These are phyloP conservation scores for Suaeda aralocaspica DNA, from an alignment of 148 eudicot species.

Conservation along the genomic window DNA sequence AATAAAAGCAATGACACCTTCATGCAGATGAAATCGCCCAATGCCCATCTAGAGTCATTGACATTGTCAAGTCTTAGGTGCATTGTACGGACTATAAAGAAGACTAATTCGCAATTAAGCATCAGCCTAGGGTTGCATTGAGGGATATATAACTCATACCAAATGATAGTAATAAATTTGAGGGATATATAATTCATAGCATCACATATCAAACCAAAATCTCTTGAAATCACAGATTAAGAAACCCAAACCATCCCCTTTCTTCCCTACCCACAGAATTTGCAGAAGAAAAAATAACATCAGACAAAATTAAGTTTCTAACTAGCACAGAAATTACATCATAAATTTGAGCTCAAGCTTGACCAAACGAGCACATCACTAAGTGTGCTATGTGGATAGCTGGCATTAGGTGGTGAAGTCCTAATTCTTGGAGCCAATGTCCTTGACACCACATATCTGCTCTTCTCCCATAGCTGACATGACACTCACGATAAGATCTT, in stretches of 20 bases:
- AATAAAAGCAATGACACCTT: too few species aligned
- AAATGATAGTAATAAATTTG: too few species aligned
- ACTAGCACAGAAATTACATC: background rate
- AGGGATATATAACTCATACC: too few species aligned
- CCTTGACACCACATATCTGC: conserved; percentile 72
- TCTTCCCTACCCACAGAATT: background rate
- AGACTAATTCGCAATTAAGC: too few species aligned
- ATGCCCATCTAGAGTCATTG: too few species aligned
- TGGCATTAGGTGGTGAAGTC: background rate
- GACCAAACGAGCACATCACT: background rate
- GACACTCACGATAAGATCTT: conserved; percentile 59
- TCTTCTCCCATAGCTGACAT: conserved; percentile 78
- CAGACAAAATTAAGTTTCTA: background rate
- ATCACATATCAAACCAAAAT: background rate
- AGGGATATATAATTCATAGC: background rate
- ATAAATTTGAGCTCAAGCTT: background rate
- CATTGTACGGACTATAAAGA: too few species aligned
- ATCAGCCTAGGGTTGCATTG: too few species aligned
- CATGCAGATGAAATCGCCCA: too few species aligned
- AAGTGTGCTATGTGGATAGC: background rate
- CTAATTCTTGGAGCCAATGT: conserved; percentile 46
- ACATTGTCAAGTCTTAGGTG: too few species aligned
- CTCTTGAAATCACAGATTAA: background rate
- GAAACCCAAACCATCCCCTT: background rate
- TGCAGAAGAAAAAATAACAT: background rate